Evolutionary conservation across 1,284 basidiomycete genomes (phyloP), one percentile per base, ranked within the genome.

Genomic region (Baeospora myosura): DNA sequence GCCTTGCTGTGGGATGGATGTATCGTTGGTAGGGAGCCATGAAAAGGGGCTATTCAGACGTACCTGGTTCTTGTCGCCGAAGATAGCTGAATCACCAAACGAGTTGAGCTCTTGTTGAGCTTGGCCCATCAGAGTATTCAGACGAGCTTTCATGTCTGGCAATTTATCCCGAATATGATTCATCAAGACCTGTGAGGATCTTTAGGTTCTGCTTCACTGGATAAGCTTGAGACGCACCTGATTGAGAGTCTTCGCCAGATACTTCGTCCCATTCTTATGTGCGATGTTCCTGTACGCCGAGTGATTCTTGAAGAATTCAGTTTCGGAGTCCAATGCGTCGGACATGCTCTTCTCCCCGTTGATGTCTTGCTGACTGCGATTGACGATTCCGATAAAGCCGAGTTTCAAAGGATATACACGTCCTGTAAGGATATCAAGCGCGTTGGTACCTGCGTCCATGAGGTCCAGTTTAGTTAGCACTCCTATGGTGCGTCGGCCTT

Each of bases 371-470:
- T 98, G 95, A 53, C 90, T 94, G 41, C 95, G 82, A 61, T 97
- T 97, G 45, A 98, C 95, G 22, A 98, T 87, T 23, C 95, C 95
- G 51, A 98, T 95, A 65, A 98, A 98, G 29, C 95, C 95, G 12
- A 98, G 76, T 65, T 98, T 98, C 53, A 98, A 78, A 33, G 95
- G 95, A 63, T 98, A 98, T 33, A 97, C 87, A 48, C 94, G 83
- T 26, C 95, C 95, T 0, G 91, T 98, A 36, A 98, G 77, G 53
- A 98, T 86, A 62, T 99, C 96, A 35, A 95, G 70, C 8, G 95
- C 95, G 60, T 98, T 96, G 22, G 95, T 98, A 29, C 95, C 95
- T 8, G 93, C 92, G 58, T 98, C 95, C 95, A 98, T 98, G 30
- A 98, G 76, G 65, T 98, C 95, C 36, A 98, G 79, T 66, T 98